These are phyloP conservation scores for Sporothrix sp. DNA, from an alignment of 2,329 filamentous ascomycete species.

Conservation along the genomic window DNA sequence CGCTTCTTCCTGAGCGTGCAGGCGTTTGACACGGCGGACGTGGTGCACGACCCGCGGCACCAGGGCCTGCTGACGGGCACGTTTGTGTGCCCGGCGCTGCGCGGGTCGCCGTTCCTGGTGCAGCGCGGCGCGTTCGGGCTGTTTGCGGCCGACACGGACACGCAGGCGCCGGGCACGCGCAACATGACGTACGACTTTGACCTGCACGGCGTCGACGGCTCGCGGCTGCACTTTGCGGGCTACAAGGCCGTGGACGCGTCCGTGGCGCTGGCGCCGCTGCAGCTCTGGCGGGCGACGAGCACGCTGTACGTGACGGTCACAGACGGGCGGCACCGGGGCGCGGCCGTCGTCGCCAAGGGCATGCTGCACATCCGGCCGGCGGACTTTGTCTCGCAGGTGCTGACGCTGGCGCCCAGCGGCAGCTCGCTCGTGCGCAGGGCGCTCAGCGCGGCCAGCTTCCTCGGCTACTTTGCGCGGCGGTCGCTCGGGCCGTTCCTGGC, in stretches of 20 bases:
- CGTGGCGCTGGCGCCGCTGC: slow-evolving; percentile 43
- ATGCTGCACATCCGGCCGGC: slow-evolving; percentile 45
- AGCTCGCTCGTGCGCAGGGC: slow-evolving; percentile 35
- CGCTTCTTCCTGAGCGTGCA: slow-evolving; percentile 51
- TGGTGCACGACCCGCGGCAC: slow-evolving; percentile 39
- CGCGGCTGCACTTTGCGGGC: slow-evolving; percentile 48
- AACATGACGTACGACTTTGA: slow-evolving; percentile 54
- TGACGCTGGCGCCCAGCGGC: slow-evolving; percentile 44
- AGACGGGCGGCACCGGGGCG: slow-evolving; percentile 18
- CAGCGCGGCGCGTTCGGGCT: slow-evolving; percentile 47
- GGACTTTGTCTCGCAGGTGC: slow-evolving; percentile 46
- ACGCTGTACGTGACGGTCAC: slow-evolving; percentile 54
- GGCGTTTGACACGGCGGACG: slow-evolving; percentile 40
- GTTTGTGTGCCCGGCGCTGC: slow-evolving; percentile 45
- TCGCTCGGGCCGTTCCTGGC: slow-evolving; percentile 44
- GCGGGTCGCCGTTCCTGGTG: slow-evolving; percentile 51
- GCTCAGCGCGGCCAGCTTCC: slow-evolving; percentile 38
- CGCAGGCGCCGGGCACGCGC: slow-evolving; percentile 44
- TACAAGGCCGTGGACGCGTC: slow-evolving; percentile 54
- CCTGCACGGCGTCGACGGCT: slow-evolving; percentile 44
- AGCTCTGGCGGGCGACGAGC: slow-evolving; percentile 53
- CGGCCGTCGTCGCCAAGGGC: slow-evolving; percentile 35
- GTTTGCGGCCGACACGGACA: slow-evolving; percentile 44
- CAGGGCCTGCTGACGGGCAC: slow-evolving; percentile 48
- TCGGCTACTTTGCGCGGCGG: slow-evolving; percentile 46